phyloP scores from a whole-genome alignment of 352 stramenopile species.

The Phytophthora europaea region DNA sequence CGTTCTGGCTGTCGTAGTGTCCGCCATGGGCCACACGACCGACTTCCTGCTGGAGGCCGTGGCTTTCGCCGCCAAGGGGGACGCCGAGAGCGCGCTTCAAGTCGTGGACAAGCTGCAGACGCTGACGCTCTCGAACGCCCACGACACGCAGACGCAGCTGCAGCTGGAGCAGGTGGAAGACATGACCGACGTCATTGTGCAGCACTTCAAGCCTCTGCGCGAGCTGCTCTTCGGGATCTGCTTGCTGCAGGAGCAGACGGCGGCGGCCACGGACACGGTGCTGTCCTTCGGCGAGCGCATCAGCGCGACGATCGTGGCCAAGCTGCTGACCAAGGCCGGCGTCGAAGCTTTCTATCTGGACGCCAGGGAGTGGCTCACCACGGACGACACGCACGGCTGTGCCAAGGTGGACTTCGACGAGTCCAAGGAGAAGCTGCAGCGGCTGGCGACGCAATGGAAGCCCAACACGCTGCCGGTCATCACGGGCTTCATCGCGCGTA shows the following conservation, averaged over 20 bases:
- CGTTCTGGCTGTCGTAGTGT: slow-evolving; percentile 79
- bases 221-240: slow-evolving; percentile 84
- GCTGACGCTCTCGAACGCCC: slow-evolving; percentile 72
- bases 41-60: slow-evolving; percentile 77
- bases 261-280: slow-evolving; percentile 73
- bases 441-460: slow-evolving; percentile 53
- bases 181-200: slow-evolving; percentile 57
- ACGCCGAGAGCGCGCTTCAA: slow-evolving; percentile 51
- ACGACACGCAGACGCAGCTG: slow-evolving; percentile 67
- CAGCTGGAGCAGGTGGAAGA: slow-evolving; percentile 51
- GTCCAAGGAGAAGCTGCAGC: slow-evolving; percentile 75
- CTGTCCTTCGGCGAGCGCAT: slow-evolving; percentile 86
- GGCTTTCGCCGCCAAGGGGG: slow-evolving; percentile 62
- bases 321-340: slow-evolving; percentile 63
- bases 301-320: slow-evolving; percentile 76
- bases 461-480: slow-evolving; percentile 66
- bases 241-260: slow-evolving; percentile 80
- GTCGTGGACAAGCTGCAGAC: slow-evolving; percentile 71
- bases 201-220: slow-evolving; percentile 80
- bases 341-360: slow-evolving; percentile 78
- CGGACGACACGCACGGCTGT: slow-evolving; percentile 74
- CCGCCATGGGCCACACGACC: slow-evolving; percentile 85
- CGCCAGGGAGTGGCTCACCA: slow-evolving; percentile 78
- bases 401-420: slow-evolving; percentile 85
- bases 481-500: slow-evolving; percentile 81